These are phyloP conservation scores for Colletotrichum paranaense DNA, from an alignment of 2,329 filamentous ascomycete genomes.

Conservation along the genomic window DNA sequence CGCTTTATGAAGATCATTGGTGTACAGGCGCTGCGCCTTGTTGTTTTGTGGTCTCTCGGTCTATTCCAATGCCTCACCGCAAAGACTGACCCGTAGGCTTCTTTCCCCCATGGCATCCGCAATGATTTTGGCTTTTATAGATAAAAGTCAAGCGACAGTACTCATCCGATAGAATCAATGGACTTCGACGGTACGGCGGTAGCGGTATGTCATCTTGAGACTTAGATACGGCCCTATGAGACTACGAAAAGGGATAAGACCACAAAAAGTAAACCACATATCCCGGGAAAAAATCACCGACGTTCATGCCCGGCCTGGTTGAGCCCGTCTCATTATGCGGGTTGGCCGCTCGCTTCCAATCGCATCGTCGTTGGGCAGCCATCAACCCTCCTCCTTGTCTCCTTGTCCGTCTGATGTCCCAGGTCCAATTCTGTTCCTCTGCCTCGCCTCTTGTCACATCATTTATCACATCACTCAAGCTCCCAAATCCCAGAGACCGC, in stretches of 20 bases:
- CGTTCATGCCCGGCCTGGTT: constrained; percentile 29
- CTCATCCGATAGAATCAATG: not conserved
- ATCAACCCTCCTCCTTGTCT: constrained; percentile 30
- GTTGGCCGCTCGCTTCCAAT: constrained; percentile 25
- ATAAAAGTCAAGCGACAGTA: not conserved
- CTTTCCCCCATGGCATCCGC: too few relatives aligned
- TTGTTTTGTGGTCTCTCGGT: not conserved
- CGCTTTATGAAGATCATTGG: not conserved
- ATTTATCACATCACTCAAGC: constrained; percentile 12
- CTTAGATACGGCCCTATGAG: not conserved
- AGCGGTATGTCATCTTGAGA: not conserved
- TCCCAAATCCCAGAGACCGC: constrained; percentile 15
- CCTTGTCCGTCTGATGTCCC: constrained; percentile 24
- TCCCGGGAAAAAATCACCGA: constrained; percentile 26
- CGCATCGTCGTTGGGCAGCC: constrained; percentile 36
- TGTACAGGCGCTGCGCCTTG: not conserved
- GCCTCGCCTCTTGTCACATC: constrained; percentile 9
- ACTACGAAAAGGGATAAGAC: constrained; percentile 13
- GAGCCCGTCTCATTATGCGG: constrained; percentile 20
- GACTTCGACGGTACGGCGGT: not conserved
- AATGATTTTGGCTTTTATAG: not conserved
- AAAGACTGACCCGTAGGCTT: not conserved
- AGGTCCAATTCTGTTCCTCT: not conserved
- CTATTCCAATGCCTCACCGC: not conserved
- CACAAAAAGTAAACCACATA: constrained; percentile 8